A percentile compares a stretch with the other conserved stretches of the same genome.
These are phyloP conservation scores for Biscutella auriculata DNA, from an alignment of 441 rosid species.

Conservation along the genomic window DNA sequence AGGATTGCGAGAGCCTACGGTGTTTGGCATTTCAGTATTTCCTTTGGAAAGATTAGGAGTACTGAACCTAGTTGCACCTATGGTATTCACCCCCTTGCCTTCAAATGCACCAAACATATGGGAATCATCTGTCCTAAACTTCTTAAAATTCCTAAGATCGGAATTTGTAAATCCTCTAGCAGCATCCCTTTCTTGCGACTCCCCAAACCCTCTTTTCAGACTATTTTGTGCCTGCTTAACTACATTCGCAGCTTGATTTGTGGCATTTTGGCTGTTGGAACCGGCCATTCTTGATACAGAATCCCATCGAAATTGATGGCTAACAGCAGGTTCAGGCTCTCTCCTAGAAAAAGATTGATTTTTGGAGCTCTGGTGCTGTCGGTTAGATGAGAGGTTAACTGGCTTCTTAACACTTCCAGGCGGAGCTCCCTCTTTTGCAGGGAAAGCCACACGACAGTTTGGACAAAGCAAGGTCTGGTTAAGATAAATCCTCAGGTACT, in stretches of 20 bases:
- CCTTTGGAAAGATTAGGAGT: conserved; percentile 1
- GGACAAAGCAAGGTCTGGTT: conserved; percentile 76
- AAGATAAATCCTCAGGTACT: conserved; percentile 60
- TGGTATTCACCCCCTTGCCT: conserved; percentile 20
- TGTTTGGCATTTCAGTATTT: conserved; percentile 25
- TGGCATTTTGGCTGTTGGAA: conserved; percentile 17
- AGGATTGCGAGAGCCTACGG: conserved; percentile 27
- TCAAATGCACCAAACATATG: conserved; percentile 19
- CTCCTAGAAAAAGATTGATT: conserved; percentile 25
- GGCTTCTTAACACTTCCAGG: conserved; percentile 38
- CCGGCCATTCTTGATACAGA: conserved; percentile 29
- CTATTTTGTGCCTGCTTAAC: conserved; percentile 37
- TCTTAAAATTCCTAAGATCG: conserved; percentile 28
- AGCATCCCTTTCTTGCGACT: conserved; percentile 30
- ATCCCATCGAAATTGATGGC: conserved; percentile 24
- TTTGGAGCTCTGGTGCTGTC: conserved; percentile 36
- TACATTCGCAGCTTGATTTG: conserved; percentile 31
- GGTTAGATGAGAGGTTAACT: conserved; percentile 28
- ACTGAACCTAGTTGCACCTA: conserved; percentile 27
- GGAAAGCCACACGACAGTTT: conserved; percentile 52
- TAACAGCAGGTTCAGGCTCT: conserved; percentile 24
- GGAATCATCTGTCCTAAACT: conserved; percentile 28
- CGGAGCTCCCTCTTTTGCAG: conserved; percentile 56
- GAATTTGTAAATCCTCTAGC: conserved; percentile 24
- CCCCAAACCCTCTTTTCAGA: conserved; percentile 41